Conservation (phyloP, 805 yeast genomes). For the Wickerhamomyces queroliae region DNA sequence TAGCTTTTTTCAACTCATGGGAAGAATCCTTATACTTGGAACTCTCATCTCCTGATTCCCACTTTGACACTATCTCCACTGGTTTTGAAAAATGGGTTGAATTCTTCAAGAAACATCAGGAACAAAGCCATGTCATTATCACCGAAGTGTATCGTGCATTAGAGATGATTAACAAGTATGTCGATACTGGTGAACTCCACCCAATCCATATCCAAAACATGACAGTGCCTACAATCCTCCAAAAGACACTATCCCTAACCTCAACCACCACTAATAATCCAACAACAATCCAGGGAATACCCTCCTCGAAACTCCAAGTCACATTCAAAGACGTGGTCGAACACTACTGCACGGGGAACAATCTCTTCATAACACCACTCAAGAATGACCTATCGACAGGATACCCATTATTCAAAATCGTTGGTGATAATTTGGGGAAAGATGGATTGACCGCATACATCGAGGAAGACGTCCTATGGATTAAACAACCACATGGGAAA, state of each 20-base stretch:
- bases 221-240: not conserved
- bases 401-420: constrained; percentile 37
- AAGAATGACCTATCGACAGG: constrained; percentile 28
- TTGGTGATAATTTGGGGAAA: constrained; percentile 25
- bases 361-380: constrained; percentile 25
- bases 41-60: constrained; percentile 2
- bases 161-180: constrained; percentile 25
- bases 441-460: constrained; percentile 40
- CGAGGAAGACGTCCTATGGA: constrained; percentile 62
- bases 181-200: constrained; percentile 13
- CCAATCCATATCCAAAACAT: constrained; percentile 4
- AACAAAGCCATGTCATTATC: constrained; percentile 5
- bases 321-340: constrained; percentile 64
- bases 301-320: constrained; percentile 34
- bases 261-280: not conserved
- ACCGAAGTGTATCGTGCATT: constrained; percentile 18
- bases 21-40: constrained; percentile 8
- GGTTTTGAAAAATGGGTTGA: constrained; percentile 28
- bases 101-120: constrained; percentile 16
- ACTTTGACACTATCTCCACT: constrained; percentile 15
- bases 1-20: constrained; percentile 29
- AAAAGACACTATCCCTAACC: not conserved
- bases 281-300: constrained; percentile 30
- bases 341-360: constrained; percentile 47
- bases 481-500: constrained; percentile 23